These are phyloP conservation scores for Astragalus membranaceus DNA, from an alignment of 306 rosid genomes.

Conservation along the genomic window DNA sequence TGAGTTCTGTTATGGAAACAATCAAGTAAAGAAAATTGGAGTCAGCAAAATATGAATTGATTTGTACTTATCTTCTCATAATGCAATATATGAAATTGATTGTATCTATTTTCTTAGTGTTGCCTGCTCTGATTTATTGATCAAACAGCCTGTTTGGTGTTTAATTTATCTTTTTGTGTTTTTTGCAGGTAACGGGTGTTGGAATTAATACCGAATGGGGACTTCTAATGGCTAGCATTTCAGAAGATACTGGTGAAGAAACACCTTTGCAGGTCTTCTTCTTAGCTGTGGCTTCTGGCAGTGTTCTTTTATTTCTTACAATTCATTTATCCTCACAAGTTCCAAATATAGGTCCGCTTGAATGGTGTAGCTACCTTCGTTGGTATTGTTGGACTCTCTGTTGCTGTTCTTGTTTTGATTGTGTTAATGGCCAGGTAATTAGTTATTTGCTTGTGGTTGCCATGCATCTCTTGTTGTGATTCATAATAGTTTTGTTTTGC, in stretches of 20 bases:
- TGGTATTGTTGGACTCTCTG: slow-evolving; percentile 88
- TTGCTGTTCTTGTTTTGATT: slow-evolving; percentile 68
- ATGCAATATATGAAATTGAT: background rate
- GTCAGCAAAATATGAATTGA: background rate
- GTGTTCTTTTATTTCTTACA: background rate
- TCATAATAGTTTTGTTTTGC: background rate
- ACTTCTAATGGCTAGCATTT: slow-evolving; percentile 96
- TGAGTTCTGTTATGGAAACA: background rate
- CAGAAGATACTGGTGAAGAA: slow-evolving; percentile 98
- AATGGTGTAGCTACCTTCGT: slow-evolving; percentile 97
- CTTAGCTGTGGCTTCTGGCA: background rate
- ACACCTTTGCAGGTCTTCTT: slow-evolving; percentile 92
- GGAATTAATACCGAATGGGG: slow-evolving; percentile 99
- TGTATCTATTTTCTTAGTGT: background rate
- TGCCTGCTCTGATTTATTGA: background rate
- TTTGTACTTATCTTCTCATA: background rate
- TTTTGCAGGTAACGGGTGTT: slow-evolving; percentile 73
- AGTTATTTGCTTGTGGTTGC: slow-evolving; percentile 7
- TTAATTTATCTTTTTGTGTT: background rate
- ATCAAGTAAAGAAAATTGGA: background rate
- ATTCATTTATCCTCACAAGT: slow-evolving; percentile 8
- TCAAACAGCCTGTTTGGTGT: background rate
- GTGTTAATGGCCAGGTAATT: slow-evolving; percentile 75
- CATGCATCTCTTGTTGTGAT: background rate
- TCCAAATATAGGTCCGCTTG: slow-evolving; percentile 70